phyloP scores from a whole-genome alignment of 2,329 filamentous ascomycete genomes.

The Ceratocystiopsis minuta region DNA sequence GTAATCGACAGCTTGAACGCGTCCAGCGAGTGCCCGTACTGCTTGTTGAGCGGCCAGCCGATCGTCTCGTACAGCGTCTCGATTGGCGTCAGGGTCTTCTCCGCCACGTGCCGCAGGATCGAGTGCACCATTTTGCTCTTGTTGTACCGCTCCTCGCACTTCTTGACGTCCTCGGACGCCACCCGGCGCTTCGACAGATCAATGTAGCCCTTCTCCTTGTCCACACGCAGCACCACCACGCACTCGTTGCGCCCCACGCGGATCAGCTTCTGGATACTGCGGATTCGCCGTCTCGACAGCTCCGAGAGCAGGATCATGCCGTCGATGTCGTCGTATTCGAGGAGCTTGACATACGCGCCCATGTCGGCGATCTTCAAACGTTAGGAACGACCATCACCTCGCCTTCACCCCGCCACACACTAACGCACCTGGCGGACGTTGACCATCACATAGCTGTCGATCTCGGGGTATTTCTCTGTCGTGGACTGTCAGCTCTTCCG shows the following conservation, averaged over 20 bases:
- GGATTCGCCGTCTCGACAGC: constrained; percentile 91
- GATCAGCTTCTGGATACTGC: constrained; percentile 97
- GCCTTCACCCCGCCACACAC: too few species aligned
- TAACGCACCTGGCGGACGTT: constrained; percentile 49
- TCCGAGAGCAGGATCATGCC: constrained; percentile 99
- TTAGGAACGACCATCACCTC: neutral
- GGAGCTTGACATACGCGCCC: constrained; percentile 98
- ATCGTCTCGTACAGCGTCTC: constrained; percentile 88
- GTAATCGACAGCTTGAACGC: constrained; percentile 99
- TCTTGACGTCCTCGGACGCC: constrained; percentile 90
- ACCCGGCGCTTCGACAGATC: constrained; percentile 97
- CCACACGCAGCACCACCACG: constrained; percentile 92
- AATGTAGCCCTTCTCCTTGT: constrained; percentile 98
- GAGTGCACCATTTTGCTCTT: constrained; percentile 99
- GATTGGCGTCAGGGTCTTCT: constrained; percentile 90
- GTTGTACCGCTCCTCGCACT: constrained; percentile 98
- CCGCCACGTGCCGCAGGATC: constrained; percentile 95
- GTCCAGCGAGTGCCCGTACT: constrained; percentile 90
- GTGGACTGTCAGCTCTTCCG: neutral
- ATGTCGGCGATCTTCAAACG: constrained; percentile 76
- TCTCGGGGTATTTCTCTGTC: constrained; percentile 63
- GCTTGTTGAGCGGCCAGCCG: constrained; percentile 93
- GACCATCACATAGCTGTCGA: constrained; percentile 99
- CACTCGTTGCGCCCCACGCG: constrained; percentile 96
- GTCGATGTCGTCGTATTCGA: constrained; percentile 99